Percentiles rank a stretch among this genome's conserved stretches.
These are phyloP conservation scores for Candida sojae DNA, from an alignment of 1,139 yeast genomes.

Conservation along the genomic window DNA sequence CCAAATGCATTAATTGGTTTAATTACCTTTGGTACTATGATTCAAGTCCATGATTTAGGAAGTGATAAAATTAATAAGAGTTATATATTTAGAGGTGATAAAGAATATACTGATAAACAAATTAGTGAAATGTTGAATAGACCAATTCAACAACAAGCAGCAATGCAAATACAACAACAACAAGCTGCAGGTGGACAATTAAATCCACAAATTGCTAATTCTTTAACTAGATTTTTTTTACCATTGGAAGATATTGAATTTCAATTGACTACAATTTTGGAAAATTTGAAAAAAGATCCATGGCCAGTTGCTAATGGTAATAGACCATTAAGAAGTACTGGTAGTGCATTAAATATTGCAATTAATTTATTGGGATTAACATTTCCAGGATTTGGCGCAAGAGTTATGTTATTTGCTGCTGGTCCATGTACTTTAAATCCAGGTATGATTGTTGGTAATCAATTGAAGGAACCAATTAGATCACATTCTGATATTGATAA, in stretches of 20 bases:
- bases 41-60: slow-evolving; percentile 90
- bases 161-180: slow-evolving; percentile 17
- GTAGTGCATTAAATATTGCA: slow-evolving; percentile 89
- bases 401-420: slow-evolving; percentile 87
- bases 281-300: slow-evolving; percentile 78
- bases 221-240: slow-evolving; percentile 76
- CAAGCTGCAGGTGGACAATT: slow-evolving; percentile 3
- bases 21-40: slow-evolving; percentile 92
- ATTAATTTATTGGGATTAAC: slow-evolving; percentile 79
- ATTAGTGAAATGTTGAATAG: slow-evolving; percentile 72
- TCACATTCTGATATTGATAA: slow-evolving; percentile 94
- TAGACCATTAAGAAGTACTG: slow-evolving; percentile 91
- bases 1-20: slow-evolving; percentile 92
- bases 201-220: slow-evolving; percentile 32
- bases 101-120: slow-evolving; percentile 78
- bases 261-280: slow-evolving; percentile 79
- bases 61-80: slow-evolving; percentile 76
- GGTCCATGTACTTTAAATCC: slow-evolving; percentile 97
- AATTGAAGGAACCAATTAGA: slow-evolving; percentile 92
- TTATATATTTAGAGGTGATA: slow-evolving; percentile 90
- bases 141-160: slow-evolving; percentile 31
- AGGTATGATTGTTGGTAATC: slow-evolving; percentile 90
- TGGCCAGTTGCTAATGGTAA: slow-evolving; percentile 91
- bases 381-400: slow-evolving; percentile 88
- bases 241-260: slow-evolving; percentile 88